Evolutionary conservation across 73 alveolate genomes (phyloP).

Genomic region (Paraurostyla sp.): DNA sequence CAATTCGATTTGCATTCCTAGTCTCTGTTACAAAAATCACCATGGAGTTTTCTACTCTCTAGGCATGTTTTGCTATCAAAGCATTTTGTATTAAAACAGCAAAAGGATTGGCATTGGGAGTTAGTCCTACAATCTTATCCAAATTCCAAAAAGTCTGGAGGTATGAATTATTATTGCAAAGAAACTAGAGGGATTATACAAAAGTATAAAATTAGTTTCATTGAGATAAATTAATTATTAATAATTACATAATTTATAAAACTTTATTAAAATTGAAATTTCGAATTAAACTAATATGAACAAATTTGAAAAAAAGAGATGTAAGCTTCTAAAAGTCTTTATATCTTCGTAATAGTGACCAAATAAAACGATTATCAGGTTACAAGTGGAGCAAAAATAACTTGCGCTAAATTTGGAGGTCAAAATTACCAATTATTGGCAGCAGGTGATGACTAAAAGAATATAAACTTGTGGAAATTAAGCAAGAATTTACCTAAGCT

Average conservation of each 20-base stretch:
- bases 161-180: too few species aligned
- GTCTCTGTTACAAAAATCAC: constrained; percentile 43
- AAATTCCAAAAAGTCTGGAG: neutral
- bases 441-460: constrained; percentile 73
- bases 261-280: constrained; percentile 15
- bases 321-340: neutral
- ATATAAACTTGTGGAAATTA: constrained; percentile 68
- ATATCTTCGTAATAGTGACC: neutral
- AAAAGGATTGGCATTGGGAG: neutral
- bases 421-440: constrained; percentile 61
- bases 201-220: neutral
- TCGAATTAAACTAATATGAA: constrained; percentile 54
- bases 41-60: constrained; percentile 9
- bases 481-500: constrained; percentile 56
- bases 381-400: constrained; percentile 67
- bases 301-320: constrained; percentile 68
- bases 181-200: neutral
- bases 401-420: constrained; percentile 71
- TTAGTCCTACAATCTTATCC: constrained; percentile 21
- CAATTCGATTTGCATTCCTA: constrained; percentile 31
- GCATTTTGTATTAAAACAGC: constrained; percentile 40
- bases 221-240: too few species aligned
- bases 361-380: constrained; percentile 47
- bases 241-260: neutral
- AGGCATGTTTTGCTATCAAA: neutral